Base-by-base conservation (phyloP, 2,329 filamentous ascomycete species). In the Cladophialophora yegresii region DNA sequence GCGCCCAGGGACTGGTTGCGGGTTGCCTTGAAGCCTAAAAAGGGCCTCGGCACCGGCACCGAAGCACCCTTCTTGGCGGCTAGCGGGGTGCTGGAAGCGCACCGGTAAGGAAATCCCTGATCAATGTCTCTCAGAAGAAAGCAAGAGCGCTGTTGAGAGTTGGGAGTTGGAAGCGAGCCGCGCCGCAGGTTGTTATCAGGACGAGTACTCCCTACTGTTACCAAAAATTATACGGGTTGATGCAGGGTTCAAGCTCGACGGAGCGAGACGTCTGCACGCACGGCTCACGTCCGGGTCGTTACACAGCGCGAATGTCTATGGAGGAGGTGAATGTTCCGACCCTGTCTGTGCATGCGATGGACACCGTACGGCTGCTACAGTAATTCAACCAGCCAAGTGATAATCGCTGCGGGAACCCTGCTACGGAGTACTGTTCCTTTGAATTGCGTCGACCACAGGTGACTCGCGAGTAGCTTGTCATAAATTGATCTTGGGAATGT, bases 11-110 rank as follows among this genome's bases (percentile, higher is more conserved):
- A n/a, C n/a, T n/a, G n/a, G n/a, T n/a, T n/a, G n/a, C 43, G 7
- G 45, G 30, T 23, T 50, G 55, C 55, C 55, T 49, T 43, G 55
- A 22, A 49, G 55, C 55, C 55, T 58, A 40, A 58, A 58, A 47
- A 43, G 26, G 8, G 3, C 30, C 43, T 43, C 36, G 13, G 36
- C 36, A 43, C 16, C 26, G 26, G 26, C 26, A 28, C 26, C 26
- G 26, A 28, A 16, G 36, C 36, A 43, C 5, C 36, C 36, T 43
- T n/a, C 36, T 43, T 43, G 36, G 36, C 36, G 36, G 13, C 16
- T 40, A 4, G 16, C 36, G 13, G 36, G 4, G 36, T 16, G 36
- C 36, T 40, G 36, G n/a, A 16, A n/a, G 16, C 16, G 2, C 16
- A 43, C 5, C 16, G 16, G 36, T 13, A 40, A 40, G 36, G 12